Percentiles rank a stretch among this genome's conserved stretches.
These are phyloP conservation scores for Thalia dealbata DNA, from an alignment of 176 grass and related monocot species.

Conservation along the genomic window DNA sequence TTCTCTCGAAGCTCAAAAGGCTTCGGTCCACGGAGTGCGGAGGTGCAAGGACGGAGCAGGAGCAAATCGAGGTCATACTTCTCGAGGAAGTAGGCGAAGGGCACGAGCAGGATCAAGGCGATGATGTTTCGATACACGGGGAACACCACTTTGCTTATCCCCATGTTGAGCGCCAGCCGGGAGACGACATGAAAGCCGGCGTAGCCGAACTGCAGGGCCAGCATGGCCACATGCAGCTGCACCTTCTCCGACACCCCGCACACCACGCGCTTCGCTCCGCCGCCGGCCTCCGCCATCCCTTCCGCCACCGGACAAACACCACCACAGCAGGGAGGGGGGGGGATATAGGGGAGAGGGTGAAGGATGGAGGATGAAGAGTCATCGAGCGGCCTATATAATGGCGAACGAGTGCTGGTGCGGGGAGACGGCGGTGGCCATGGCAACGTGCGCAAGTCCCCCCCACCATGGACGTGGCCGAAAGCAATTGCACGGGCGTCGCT, in stretches of 20 bases:
- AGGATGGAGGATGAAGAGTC: not conserved
- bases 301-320: not conserved
- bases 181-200: constrained; percentile 95
- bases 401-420: not conserved
- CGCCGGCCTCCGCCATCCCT: constrained; percentile 58
- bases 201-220: constrained; percentile 92
- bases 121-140: constrained; percentile 98
- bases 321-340: not conserved
- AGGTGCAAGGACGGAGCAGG: not conserved
- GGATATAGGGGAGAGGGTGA: too few relatives aligned
- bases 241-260: constrained; percentile 85
- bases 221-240: constrained; percentile 94
- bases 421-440: not conserved
- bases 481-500: too few relatives aligned
- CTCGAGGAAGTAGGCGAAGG: constrained; percentile 94
- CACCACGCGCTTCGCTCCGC: constrained; percentile 10
- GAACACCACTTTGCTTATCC: constrained; percentile 97
- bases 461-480: not conserved
- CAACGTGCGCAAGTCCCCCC: not conserved
- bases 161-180: constrained; percentile 90
- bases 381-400: not conserved
- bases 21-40: not conserved
- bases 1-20: too few relatives aligned
- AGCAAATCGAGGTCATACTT: constrained; percentile 30
- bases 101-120: constrained; percentile 75